A percentile compares a stretch with the other conserved stretches of the same genome.
phyloP scores from a whole-genome alignment of 805 yeast species.

The Wickerhamiella occidentalis region DNA sequence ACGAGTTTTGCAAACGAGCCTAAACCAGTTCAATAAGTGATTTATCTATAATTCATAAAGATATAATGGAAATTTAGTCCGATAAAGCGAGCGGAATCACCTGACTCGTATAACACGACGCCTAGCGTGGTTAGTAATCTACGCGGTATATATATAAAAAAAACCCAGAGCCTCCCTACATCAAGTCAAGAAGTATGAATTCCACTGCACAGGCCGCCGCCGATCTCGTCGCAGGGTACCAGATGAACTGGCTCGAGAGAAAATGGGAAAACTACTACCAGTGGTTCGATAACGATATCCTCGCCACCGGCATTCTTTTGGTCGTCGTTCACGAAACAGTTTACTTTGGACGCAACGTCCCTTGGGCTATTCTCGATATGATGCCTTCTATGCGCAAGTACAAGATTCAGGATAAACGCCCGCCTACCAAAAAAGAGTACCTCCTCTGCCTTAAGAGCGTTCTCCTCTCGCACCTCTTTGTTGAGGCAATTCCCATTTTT shows the following conservation, averaged over 20 bases:
- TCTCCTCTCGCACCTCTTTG: slow-evolving; percentile 72
- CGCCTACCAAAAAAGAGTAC: slow-evolving; percentile 73
- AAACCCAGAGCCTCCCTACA: not conserved
- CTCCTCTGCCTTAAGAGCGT: slow-evolving; percentile 86
- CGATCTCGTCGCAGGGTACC: not conserved
- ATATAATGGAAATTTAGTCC: too few relatives aligned
- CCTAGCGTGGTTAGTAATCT: slow-evolving; percentile 1
- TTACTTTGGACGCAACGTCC: slow-evolving; percentile 85
- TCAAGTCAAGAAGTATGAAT: not conserved
- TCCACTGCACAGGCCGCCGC: slow-evolving; percentile 4
- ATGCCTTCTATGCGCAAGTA: slow-evolving; percentile 75
- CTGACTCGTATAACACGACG: slow-evolving; percentile 1
- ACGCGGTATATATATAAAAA: slow-evolving; percentile 1
- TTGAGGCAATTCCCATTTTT: slow-evolving; percentile 95
- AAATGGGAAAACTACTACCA: slow-evolving; percentile 85
- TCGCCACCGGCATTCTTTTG: slow-evolving; percentile 84
- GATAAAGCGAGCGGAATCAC: too few relatives aligned
- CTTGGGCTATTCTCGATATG: slow-evolving; percentile 81
- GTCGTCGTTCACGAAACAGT: slow-evolving; percentile 73
- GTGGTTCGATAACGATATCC: slow-evolving; percentile 71
- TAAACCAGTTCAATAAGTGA: too few relatives aligned
- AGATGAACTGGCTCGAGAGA: slow-evolving; percentile 41
- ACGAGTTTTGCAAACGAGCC: too few relatives aligned
- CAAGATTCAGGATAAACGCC: slow-evolving; percentile 79
- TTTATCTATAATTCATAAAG: too few relatives aligned